Evolutionary conservation across 2,329 filamentous ascomycete species (phyloP).

Genomic region (Botrytis aclada): DNA sequence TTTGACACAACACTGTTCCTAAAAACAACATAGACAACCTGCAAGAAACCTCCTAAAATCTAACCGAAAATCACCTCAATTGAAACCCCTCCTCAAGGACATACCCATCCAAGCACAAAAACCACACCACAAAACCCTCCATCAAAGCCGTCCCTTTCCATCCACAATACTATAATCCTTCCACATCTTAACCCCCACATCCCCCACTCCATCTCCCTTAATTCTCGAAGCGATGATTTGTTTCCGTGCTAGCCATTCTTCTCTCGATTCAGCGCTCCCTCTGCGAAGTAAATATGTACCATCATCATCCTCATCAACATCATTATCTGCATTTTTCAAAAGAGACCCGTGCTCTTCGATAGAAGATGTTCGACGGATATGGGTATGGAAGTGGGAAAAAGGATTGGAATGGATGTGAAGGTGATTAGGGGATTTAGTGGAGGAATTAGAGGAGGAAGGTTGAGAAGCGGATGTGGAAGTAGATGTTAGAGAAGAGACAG

Average conservation of each 20-base stretch:
- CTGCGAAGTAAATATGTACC: conserved; percentile 15
- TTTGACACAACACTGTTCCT: neutral
- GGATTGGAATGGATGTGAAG: neutral
- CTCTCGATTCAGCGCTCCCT: conserved; percentile 5
- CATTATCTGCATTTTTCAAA: neutral
- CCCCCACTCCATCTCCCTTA: neutral
- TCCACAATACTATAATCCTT: neutral
- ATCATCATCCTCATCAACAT: neutral
- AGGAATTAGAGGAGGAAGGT: neutral
- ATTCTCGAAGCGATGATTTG: neutral
- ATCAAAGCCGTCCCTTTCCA: neutral
- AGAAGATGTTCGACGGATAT: neutral
- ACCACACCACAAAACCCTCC: neutral
- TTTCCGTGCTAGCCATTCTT: conserved; percentile 9
- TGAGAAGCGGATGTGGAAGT: neutral
- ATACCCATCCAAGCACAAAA: neutral
- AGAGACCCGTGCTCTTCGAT: neutral
- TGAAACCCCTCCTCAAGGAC: neutral
- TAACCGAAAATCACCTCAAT: neutral
- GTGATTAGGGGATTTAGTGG: neutral
- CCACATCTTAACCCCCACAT: neutral
- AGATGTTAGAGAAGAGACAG: neutral
- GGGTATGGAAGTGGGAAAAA: neutral
- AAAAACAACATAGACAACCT: neutral
- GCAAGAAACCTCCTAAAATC: neutral